These are phyloP conservation scores for Neurospora cerealis DNA, from an alignment of 495 filamentous ascomycete genomes.

Conservation along the genomic window DNA sequence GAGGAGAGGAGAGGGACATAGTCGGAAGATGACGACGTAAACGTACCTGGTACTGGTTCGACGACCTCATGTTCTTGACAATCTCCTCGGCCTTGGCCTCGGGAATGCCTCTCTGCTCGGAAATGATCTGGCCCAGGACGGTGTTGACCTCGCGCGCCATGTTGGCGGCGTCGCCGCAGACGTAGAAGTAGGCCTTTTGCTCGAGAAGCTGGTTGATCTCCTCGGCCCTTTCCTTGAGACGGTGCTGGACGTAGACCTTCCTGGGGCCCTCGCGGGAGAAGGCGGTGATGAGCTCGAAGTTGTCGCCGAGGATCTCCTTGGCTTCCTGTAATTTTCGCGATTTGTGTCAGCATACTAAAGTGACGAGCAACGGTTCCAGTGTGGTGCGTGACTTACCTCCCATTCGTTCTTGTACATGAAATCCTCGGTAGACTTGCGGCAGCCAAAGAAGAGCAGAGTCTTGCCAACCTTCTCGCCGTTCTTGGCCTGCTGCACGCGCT, in stretches of 20 bases:
- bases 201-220: conserved; percentile 82
- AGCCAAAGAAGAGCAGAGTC: conserved; percentile 91
- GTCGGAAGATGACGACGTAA: background rate
- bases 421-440: conserved; percentile 74
- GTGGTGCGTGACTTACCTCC: conserved; percentile 54
- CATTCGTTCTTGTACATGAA: conserved; percentile 90
- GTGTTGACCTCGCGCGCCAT: conserved; percentile 97
- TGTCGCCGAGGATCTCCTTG: conserved; percentile 70
- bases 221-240: conserved; percentile 69
- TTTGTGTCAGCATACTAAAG: conserved; percentile 1
- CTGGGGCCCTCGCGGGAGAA: conserved; percentile 78
- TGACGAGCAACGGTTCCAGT: too few relatives aligned
- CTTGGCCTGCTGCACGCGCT: conserved; percentile 71
- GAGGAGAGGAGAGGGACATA: background rate
- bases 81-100: conserved; percentile 86
- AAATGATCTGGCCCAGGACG: conserved; percentile 72
- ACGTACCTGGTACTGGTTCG: conserved; percentile 87
- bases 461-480: conserved; percentile 79
- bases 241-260: conserved; percentile 97
- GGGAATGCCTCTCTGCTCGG: conserved; percentile 67
- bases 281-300: conserved; percentile 78
- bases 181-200: conserved; percentile 90
- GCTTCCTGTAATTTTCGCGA: conserved; percentile 48
- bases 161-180: conserved; percentile 95
- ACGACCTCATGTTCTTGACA: conserved; percentile 87